Conservation (phyloP, 441 rosid genomes). For the Mallotus japonicus region DNA sequence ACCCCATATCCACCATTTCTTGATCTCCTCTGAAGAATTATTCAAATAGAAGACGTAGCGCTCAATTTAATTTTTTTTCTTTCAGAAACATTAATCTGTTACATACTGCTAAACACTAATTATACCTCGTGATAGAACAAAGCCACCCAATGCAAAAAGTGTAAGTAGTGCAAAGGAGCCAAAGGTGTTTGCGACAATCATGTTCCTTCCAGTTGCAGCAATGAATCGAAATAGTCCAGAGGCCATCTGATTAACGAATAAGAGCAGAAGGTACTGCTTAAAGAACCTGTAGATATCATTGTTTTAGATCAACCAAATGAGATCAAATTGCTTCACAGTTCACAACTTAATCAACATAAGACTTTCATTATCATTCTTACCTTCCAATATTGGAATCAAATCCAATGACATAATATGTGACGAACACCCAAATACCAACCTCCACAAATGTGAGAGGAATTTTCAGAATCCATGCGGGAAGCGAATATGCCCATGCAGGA, state of each 20-base stretch:
- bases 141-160: constrained; percentile 65
- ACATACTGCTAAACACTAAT: no score
- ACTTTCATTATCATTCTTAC: constrained; percentile 26
- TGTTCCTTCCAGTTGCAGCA: constrained; percentile 60
- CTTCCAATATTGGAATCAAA: constrained; percentile 69
- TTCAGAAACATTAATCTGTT: no score
- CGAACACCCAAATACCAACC: constrained; percentile 59
- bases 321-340: background rate
- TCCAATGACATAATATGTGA: constrained; percentile 74
- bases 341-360: background rate
- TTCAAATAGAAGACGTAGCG: background rate
- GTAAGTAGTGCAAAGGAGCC: constrained; percentile 60
- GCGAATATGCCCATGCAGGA: constrained; percentile 74
- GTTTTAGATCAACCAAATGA: background rate
- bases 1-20: constrained; percentile 86
- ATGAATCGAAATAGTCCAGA: constrained; percentile 57
- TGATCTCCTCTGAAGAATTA: constrained; percentile 40
- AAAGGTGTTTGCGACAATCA: constrained; percentile 71
- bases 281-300: constrained; percentile 40
- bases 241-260: constrained; percentile 65
- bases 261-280: constrained; percentile 56
- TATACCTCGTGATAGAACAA: constrained; percentile 62
- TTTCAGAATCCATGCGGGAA: constrained; percentile 79
- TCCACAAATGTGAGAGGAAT: constrained; percentile 63
- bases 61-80: no score